Base-by-base conservation (phyloP, 495 filamentous ascomycete genomes). In the Penicillium nucicola region DNA sequence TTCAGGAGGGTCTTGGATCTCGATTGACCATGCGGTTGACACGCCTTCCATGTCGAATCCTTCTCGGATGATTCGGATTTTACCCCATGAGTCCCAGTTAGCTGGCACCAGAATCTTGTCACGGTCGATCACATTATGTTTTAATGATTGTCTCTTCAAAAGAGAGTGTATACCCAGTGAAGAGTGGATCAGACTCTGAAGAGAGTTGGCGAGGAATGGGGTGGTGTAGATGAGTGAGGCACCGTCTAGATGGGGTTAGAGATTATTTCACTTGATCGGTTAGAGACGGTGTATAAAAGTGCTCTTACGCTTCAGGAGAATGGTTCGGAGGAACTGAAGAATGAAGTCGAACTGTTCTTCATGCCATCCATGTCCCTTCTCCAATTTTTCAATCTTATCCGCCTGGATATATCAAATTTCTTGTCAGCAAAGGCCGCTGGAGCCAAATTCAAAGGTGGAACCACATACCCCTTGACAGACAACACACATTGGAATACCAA, bases 71-170 rank as follows among this genome's bases (percentile, higher is more conserved):
- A 97, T 88, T 17, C 92, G 81, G 50, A 99, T 96, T 69, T 97
- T 99, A 22, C 89, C 92, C 90, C 92, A 97, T 0, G 91, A 96
- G 67, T 99, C 93, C 95, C 95, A 97, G 64, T 96, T 95, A 10
- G 90, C 86, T 4, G 93, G 95, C 2, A 99, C 84, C 0, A 96
- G 76, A 28, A 97, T 87, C 74, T 92, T 95, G 65, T 97, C 95
- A 25, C 95, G 78, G 66, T 97, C 95, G 53, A 96, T 95, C 45
- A 96, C 88, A 61, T 97, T 97, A 68, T 93, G 88, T 70, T 92
- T 96, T 20, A 97, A 74, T 34, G 85, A 82, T 53, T 90, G 84
- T 62, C 86, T 82, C 67, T 90, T 89, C 11, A 95, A 67, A 45
- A 92, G 77, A n/a, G 90, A 95, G 52, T 89, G 87, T 57, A 97